Conservation (phyloP, 1,139 yeast species). For the Yamadazyma blattariae region DNA sequence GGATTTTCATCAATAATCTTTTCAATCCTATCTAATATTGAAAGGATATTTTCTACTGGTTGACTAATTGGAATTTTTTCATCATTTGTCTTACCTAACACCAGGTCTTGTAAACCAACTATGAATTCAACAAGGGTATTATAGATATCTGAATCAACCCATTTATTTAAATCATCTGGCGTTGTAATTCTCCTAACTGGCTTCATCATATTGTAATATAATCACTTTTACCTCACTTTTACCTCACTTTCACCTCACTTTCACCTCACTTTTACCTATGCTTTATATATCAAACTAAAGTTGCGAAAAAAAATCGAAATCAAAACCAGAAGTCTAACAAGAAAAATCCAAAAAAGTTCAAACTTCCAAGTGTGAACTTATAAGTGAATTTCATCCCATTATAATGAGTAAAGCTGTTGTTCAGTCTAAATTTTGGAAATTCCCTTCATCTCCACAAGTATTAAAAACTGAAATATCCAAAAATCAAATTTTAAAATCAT, state of each 20-base stretch:
- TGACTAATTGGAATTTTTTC: slow-evolving; percentile 31
- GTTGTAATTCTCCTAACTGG: slow-evolving; percentile 61
- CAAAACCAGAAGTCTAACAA: no score
- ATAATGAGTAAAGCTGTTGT: not conserved
- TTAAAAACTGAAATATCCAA: not conserved
- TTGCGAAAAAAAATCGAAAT: no score
- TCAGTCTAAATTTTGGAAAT: slow-evolving; percentile 1
- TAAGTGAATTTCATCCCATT: no score
- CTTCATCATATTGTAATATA: slow-evolving; percentile 5
- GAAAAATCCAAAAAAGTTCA: no score
- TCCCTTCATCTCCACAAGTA: not conserved
- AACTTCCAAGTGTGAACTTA: no score
- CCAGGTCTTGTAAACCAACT: slow-evolving; percentile 58
- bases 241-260: not conserved
- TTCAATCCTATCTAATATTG: slow-evolving; percentile 45
- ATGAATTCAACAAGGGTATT: slow-evolving; percentile 54
- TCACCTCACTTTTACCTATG: no score
- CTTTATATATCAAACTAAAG: no score
- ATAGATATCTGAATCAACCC: slow-evolving; percentile 57
- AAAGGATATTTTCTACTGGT: slow-evolving; percentile 29
- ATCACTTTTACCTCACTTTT: no score
- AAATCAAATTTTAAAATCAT: slow-evolving; percentile 3
- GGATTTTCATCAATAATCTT: slow-evolving; percentile 56
- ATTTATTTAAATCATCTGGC: slow-evolving; percentile 57
- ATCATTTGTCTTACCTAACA: slow-evolving; percentile 61